Percentiles rank a stretch among this genome's conserved stretches.
phyloP scores from a whole-genome alignment of 2,329 filamentous ascomycete genomes.

The Ambrosiella cleistominuta region DNA sequence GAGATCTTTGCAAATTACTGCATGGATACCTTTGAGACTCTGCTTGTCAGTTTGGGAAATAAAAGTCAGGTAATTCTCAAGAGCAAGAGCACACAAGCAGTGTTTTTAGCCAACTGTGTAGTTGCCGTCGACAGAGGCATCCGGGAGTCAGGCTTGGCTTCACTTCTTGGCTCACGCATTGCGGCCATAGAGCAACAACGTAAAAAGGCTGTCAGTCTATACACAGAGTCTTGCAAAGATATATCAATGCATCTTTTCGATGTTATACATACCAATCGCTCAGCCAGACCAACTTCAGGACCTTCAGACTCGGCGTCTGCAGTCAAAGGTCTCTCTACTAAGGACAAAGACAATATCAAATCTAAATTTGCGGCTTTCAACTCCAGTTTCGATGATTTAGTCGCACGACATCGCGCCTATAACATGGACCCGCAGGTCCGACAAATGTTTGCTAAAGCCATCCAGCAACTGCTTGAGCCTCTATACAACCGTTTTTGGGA shows the following conservation, averaged over 20 bases:
- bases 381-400: constrained; percentile 71
- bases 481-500: constrained; percentile 94
- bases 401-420: constrained; percentile 63
- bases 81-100: constrained; percentile 60
- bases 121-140: constrained; percentile 73
- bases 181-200: constrained; percentile 63
- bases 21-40: constrained; percentile 67
- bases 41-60: constrained; percentile 57
- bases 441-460: constrained; percentile 60
- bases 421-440: constrained; percentile 86
- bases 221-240: constrained; percentile 78
- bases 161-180: constrained; percentile 50
- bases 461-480: constrained; percentile 82
- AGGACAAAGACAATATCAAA: constrained; percentile 93
- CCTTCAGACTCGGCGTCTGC: constrained; percentile 69
- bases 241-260: constrained; percentile 72
- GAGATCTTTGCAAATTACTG: constrained; percentile 84
- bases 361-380: constrained; percentile 93
- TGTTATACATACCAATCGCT: constrained; percentile 74
- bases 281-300: constrained; percentile 52
- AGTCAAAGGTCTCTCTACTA: constrained; percentile 65
- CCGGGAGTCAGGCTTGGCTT: constrained; percentile 57
- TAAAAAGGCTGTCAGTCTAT: constrained; percentile 67
- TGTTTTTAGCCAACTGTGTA: constrained; percentile 81
- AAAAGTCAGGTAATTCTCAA: constrained; percentile 59